Evolutionary conservation across 805 yeast genomes (phyloP), one percentile per base, ranked within the genome.

Genomic region (Hanseniaspora lachancei): DNA sequence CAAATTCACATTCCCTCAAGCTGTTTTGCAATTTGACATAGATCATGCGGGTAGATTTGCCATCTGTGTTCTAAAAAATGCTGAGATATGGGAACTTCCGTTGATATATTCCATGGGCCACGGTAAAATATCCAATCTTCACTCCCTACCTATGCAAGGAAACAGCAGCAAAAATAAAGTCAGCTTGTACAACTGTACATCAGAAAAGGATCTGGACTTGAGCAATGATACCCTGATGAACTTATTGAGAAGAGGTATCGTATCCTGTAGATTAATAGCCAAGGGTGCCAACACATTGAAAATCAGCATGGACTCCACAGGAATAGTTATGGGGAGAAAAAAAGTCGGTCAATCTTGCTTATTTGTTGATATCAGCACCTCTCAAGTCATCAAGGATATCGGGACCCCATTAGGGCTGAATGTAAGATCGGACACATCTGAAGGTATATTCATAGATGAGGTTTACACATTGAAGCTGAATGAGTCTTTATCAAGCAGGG

Each of bases 391-490:
- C 29, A 53, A 53, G 36, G 56, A 53, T 29, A 35, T 53, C 20
- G 56, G 56, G 15, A 53, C 56, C 10, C 50, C 49, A 1, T 21
- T 53, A 9, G 56, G 56, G 9, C 16, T 53, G 16, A 53, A 53
- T 42, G 56, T 53, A 5, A 53, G 56, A 53, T 41, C 23, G 8
- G 56, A 53, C 20, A 38, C 42, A 8, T 53, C 56, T 2, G 38
- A 46, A 21, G 56, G 56, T 8, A 53, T 53, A 9, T 38, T 53
- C 40, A 49, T 44, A 15, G 24, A 54, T 59, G 36, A 59, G 61
- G 51, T 66, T 71, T 7, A 55, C 47, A 15, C 57, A 60, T 40
- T 54, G 61, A 39, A 18, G 16, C 27, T 27, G n/a, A 38, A 29
- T 13, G 9, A 24, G 3, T 12, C 5, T 10, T 4, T n/a, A 20